Conservation (phyloP, 1,284 basidiomycete species). For the Sparassis latifolia region DNA sequence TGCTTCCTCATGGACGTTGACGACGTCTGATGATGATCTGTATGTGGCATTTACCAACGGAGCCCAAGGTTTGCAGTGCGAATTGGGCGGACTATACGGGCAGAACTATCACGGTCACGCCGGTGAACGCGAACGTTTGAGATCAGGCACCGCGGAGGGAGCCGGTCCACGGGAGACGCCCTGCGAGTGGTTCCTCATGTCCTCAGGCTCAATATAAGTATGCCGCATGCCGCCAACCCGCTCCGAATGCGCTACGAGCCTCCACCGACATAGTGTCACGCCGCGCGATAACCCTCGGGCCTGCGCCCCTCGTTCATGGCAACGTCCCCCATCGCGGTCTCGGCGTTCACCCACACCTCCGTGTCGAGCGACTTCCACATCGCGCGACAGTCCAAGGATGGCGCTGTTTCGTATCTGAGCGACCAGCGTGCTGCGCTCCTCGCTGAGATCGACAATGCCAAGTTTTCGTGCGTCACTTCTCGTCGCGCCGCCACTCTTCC, state of each 20-base stretch:
- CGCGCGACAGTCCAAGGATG: neutral
- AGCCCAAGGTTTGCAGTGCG: too few relatives aligned
- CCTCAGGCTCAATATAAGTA: too few relatives aligned
- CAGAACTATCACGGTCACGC: too few relatives aligned
- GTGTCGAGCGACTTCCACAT: neutral
- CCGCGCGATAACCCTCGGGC: neutral
- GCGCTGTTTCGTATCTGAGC: constrained; percentile 17
- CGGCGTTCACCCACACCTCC: neutral
- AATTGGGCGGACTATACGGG: too few relatives aligned
- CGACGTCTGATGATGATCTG: too few relatives aligned
- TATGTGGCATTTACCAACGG: too few relatives aligned
- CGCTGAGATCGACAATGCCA: constrained; percentile 49
- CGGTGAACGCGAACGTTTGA: too few relatives aligned
- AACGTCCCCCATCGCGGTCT: neutral
- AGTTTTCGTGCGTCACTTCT: constrained; percentile 36
- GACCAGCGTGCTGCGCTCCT: constrained; percentile 43
- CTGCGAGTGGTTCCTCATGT: too few relatives aligned
- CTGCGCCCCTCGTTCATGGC: neutral
- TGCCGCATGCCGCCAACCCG: too few relatives aligned
- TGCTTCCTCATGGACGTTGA: too few relatives aligned
- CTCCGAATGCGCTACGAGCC: neutral
- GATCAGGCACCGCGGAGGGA: too few relatives aligned
- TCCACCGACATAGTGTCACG: neutral
- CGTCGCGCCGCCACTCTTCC: constrained; percentile 1
- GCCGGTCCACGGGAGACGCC: too few relatives aligned